These are phyloP conservation scores for Epichloe brachyelytri DNA, from an alignment of 2,329 filamentous ascomycete genomes.

Conservation along the genomic window DNA sequence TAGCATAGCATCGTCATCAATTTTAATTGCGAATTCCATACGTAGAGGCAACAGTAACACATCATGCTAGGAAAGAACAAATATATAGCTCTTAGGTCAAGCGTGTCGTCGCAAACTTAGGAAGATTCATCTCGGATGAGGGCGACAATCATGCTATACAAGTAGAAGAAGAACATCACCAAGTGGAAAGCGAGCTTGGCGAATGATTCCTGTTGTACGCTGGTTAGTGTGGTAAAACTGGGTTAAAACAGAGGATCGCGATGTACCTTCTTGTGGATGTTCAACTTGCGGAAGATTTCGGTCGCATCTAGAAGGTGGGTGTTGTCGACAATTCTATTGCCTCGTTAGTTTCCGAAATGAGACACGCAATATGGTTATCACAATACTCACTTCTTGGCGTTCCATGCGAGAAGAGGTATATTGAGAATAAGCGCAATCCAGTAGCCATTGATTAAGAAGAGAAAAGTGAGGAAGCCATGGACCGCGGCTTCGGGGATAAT, in stretches of 20 bases:
- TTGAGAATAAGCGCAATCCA: constrained; percentile 91
- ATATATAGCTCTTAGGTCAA: not conserved
- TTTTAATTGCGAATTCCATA: not conserved
- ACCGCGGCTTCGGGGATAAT: constrained; percentile 97
- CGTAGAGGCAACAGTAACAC: not conserved
- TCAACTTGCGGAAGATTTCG: constrained; percentile 98
- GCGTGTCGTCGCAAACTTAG: constrained; percentile 32
- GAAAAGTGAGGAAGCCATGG: constrained; percentile 85
- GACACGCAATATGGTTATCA: not conserved
- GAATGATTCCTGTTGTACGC: constrained; percentile 69
- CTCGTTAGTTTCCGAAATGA: not conserved
- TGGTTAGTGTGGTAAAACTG: constrained; percentile 10
- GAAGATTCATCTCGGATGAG: constrained; percentile 90
- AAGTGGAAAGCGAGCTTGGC: constrained; percentile 98
- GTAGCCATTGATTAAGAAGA: constrained; percentile 98
- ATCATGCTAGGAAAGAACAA: not conserved
- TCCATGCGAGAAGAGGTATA: constrained; percentile 82
- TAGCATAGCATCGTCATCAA: not conserved
- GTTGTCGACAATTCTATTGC: constrained; percentile 79
- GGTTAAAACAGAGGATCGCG: not conserved
- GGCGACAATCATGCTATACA: constrained; percentile 97
- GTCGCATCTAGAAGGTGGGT: constrained; percentile 94
- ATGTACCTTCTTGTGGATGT: constrained; percentile 91
- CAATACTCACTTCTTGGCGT: constrained; percentile 82
- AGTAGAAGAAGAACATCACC: constrained; percentile 99